phyloP scores from a whole-genome alignment of 257 asterid genomes.

The Plantago ovata region DNA sequence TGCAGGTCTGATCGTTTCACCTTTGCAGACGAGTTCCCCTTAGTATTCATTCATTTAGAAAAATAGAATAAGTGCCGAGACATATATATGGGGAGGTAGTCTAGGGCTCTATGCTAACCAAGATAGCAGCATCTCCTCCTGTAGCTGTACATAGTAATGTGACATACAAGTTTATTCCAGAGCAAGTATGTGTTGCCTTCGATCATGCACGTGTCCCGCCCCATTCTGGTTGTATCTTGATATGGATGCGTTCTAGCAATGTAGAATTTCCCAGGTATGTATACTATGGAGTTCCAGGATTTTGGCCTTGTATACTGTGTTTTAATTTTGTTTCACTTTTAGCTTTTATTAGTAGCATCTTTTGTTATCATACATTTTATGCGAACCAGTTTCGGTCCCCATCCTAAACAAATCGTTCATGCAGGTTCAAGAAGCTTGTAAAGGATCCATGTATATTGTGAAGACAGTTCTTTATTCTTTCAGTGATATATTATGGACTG shows the following conservation, averaged over 20 bases:
- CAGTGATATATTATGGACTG: neutral
- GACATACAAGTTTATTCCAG: slow-evolving; percentile 20
- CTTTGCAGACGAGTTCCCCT: slow-evolving; percentile 23
- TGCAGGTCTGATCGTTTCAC: slow-evolving; percentile 35
- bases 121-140: slow-evolving; percentile 22
- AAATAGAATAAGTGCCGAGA: slow-evolving; percentile 29
- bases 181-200: slow-evolving; percentile 10
- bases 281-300: slow-evolving; percentile 1
- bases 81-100: slow-evolving; percentile 21
- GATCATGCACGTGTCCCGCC: slow-evolving; percentile 5
- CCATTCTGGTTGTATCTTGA: slow-evolving; percentile 16
- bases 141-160: slow-evolving; percentile 22
- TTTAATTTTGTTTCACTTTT: neutral
- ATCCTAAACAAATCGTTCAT: neutral
- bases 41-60: slow-evolving; percentile 25
- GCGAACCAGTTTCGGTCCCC: neutral
- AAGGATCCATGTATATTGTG: neutral
- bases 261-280: slow-evolving; percentile 30
- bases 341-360: neutral
- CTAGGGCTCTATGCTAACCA: slow-evolving; percentile 13
- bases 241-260: slow-evolving; percentile 9
- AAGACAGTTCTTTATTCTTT: neutral
- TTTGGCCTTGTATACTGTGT: neutral
- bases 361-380: neutral
- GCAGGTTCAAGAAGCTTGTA: neutral